A percentile compares a stretch with the other conserved stretches of the same genome.
These are phyloP conservation scores for Micractinium conductrix DNA, from an alignment of 139 green algal genomes.

Conservation along the genomic window DNA sequence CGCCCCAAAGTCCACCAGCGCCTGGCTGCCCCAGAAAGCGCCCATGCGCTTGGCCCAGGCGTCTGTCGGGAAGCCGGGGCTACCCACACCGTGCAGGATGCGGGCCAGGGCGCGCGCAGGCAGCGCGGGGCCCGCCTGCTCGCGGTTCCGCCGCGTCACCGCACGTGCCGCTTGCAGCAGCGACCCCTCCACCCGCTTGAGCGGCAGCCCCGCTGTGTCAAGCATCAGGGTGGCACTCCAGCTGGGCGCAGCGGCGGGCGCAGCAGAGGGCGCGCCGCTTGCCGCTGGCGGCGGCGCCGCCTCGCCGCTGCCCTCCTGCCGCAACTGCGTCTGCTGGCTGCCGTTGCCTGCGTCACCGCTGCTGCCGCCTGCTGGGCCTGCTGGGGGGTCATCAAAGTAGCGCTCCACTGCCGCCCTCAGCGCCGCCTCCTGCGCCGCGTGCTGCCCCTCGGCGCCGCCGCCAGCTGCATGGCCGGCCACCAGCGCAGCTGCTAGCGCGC, in stretches of 20 bases:
- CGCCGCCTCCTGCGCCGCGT: constrained; percentile 49
- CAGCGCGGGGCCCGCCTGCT: constrained; percentile 23
- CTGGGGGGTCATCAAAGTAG: constrained; percentile 71
- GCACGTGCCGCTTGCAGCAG: constrained; percentile 33
- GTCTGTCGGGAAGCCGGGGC: constrained; percentile 64
- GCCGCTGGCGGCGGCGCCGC: not conserved
- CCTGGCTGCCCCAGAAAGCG: constrained; percentile 61
- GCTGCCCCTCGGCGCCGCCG: not conserved
- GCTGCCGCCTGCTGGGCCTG: not conserved
- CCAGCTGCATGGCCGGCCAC: not conserved
- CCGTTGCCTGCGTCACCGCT: not conserved
- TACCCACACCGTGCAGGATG: constrained; percentile 74
- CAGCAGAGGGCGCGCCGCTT: not conserved
- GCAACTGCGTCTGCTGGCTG: not conserved
- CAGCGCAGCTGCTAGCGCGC: constrained; percentile 35
- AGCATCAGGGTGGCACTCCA: not conserved
- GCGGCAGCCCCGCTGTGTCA: constrained; percentile 36
- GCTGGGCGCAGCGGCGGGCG: not conserved
- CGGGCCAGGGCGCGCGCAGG: constrained; percentile 56
- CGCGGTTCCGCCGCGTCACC: constrained; percentile 31
- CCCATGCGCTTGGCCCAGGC: constrained; percentile 61
- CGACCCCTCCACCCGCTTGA: constrained; percentile 21
- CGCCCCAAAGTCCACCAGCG: constrained; percentile 55
- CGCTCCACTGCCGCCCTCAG: constrained; percentile 46
- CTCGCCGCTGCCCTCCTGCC: not conserved